phyloP scores from a whole-genome alignment of 2,329 filamentous ascomycete species.

The Rhytidhysteron rufulum region DNA sequence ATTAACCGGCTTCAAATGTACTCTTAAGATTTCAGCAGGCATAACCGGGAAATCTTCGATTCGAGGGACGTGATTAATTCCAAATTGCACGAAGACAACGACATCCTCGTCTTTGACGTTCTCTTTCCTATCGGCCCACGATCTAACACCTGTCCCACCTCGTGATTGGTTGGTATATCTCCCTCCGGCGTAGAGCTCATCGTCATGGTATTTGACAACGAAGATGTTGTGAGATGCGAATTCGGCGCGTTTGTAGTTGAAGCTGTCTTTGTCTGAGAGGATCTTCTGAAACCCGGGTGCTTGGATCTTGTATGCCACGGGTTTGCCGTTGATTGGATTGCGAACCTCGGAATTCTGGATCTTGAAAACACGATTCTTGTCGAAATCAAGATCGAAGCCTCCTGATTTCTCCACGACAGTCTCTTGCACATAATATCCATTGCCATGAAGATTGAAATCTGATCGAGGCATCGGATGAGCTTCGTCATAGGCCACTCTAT shows the following conservation, averaged over 20 bases:
- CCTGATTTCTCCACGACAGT: constrained; percentile 47
- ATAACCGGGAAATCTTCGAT: constrained; percentile 59
- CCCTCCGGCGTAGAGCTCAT: constrained; percentile 58
- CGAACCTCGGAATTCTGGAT: constrained; percentile 44
- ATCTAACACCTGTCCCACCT: constrained; percentile 45
- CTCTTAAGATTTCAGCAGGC: constrained; percentile 55
- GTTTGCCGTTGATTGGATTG: constrained; percentile 47
- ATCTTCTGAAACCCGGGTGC: constrained; percentile 50
- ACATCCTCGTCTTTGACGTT: constrained; percentile 54
- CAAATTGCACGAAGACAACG: constrained; percentile 56
- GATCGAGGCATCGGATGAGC: constrained; percentile 57
- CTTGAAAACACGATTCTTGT: constrained; percentile 46
- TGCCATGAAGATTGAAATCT: constrained; percentile 54
- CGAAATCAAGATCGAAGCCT: constrained; percentile 47
- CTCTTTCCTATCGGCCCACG: constrained; percentile 51
- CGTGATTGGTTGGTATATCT: constrained; percentile 59
- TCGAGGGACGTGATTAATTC: constrained; percentile 54
- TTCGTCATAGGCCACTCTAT: constrained; percentile 50
- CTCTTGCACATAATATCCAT: constrained; percentile 45
- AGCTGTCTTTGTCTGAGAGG: constrained; percentile 49
- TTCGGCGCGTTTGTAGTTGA: constrained; percentile 55
- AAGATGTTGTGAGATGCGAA: constrained; percentile 59
- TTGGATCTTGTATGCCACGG: constrained; percentile 49
- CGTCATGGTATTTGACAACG: constrained; percentile 55
- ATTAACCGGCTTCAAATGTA: constrained; percentile 56